These are phyloP conservation scores for Allodekkera sacchari DNA, from an alignment of 805 yeast genomes.

Conservation along the genomic window DNA sequence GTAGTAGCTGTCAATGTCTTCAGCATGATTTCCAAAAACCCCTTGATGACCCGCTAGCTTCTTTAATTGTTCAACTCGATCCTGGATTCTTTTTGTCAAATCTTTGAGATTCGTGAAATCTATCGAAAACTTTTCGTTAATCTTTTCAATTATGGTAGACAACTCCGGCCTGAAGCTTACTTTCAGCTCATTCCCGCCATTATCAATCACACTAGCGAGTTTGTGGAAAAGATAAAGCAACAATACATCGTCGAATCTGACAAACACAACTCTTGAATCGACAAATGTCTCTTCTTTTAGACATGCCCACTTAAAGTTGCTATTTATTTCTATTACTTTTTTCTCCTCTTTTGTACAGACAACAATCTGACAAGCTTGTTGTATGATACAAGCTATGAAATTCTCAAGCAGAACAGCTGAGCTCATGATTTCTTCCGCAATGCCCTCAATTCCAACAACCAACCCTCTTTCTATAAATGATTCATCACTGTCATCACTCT, in stretches of 20 bases:
- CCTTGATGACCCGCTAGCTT: constrained; percentile 1
- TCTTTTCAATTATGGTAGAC: constrained; percentile 6
- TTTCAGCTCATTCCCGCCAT: constrained; percentile 1
- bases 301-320: constrained; percentile 18
- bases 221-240: constrained; percentile 16
- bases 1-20: constrained; percentile 10
- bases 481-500: constrained; percentile 1
- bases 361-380: constrained; percentile 3
- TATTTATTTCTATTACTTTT: constrained; percentile 4
- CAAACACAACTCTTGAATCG: constrained; percentile 15
- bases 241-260: constrained; percentile 21
- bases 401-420: constrained; percentile 14
- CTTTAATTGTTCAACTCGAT: neutral
- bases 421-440: constrained; percentile 12
- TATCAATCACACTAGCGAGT: constrained; percentile 5
- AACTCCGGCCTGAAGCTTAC: constrained; percentile 5
- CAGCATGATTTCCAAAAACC: constrained; percentile 1
- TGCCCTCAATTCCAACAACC: constrained; percentile 10
- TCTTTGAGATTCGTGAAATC: neutral
- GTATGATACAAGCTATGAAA: constrained; percentile 10
- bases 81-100: neutral
- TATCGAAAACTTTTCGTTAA: constrained; percentile 6
- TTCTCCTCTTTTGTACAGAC: constrained; percentile 1
- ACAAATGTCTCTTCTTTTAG: constrained; percentile 10
- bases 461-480: constrained; percentile 6